These are phyloP conservation scores for Colletotrichum gloeosporioides DNA, from an alignment of 2,329 filamentous ascomycete species.

Conservation along the genomic window DNA sequence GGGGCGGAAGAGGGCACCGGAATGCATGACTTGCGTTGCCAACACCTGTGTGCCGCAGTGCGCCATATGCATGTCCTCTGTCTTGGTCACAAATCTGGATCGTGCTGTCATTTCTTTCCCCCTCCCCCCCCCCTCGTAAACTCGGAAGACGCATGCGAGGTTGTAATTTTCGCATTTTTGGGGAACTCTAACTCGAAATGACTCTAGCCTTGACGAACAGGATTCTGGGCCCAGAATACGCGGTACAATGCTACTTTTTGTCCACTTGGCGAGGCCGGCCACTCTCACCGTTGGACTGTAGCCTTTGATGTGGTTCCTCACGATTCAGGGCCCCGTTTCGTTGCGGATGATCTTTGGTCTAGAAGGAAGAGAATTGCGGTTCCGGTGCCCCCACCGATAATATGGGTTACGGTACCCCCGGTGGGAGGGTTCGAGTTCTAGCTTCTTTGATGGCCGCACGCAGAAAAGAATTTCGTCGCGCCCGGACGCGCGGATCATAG, in stretches of 20 bases:
- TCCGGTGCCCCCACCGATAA: neutral
- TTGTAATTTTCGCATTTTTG: neutral
- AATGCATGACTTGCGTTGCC: neutral
- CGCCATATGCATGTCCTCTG: neutral
- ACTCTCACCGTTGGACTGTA: neutral
- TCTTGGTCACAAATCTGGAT: neutral
- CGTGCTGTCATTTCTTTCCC: neutral
- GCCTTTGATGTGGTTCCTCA: neutral
- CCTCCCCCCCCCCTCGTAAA: neutral
- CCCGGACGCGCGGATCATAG: neutral
- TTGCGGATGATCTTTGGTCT: neutral
- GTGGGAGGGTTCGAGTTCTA: neutral
- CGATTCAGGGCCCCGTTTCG: neutral
- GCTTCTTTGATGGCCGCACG: neutral
- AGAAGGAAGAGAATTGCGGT: neutral
- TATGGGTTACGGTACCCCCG: neutral
- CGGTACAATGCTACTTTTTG: neutral
- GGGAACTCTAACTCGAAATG: neutral
- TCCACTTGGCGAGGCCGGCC: neutral
- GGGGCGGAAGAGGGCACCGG: neutral
- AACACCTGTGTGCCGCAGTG: neutral
- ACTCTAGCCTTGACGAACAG: neutral
- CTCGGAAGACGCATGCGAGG: neutral
- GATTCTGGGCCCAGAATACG: neutral
- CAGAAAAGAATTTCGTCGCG: neutral